Conservation (phyloP, 179 eudicot genomes). For the Carnegiea gigantea region DNA sequence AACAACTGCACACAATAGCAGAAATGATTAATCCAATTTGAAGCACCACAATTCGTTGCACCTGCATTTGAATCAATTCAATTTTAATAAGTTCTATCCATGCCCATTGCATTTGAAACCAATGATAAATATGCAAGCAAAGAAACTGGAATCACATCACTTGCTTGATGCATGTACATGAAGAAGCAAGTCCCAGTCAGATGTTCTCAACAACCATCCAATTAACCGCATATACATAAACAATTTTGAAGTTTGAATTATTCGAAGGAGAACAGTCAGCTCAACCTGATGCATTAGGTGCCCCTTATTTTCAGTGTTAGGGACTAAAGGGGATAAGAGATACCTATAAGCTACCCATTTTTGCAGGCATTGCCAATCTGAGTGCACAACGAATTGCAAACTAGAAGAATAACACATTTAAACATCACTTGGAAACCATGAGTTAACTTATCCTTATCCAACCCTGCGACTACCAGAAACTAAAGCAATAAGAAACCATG, state of each 20-base stretch:
- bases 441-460: no score
- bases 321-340: no score
- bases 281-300: not conserved
- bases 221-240: not conserved
- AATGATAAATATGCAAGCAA: not conserved
- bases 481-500: not conserved
- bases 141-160: not conserved
- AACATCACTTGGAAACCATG: no score
- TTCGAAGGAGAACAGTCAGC: not conserved
- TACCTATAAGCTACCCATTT: not conserved
- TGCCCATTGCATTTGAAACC: not conserved
- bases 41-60: conserved; percentile 18
- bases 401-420: not conserved
- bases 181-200: not conserved
- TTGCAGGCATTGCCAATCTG: not conserved
- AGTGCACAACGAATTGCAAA: not conserved
- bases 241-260: not conserved
- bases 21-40: conserved; percentile 15
- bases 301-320: not conserved
- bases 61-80: conserved; percentile 24
- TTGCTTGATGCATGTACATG: not conserved
- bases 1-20: not conserved
- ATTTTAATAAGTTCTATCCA: not conserved
- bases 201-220: not conserved
- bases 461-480: not conserved